phyloP scores from a whole-genome alignment of 2,329 filamentous ascomycete genomes.

The Colletotrichum chrysophilum region DNA sequence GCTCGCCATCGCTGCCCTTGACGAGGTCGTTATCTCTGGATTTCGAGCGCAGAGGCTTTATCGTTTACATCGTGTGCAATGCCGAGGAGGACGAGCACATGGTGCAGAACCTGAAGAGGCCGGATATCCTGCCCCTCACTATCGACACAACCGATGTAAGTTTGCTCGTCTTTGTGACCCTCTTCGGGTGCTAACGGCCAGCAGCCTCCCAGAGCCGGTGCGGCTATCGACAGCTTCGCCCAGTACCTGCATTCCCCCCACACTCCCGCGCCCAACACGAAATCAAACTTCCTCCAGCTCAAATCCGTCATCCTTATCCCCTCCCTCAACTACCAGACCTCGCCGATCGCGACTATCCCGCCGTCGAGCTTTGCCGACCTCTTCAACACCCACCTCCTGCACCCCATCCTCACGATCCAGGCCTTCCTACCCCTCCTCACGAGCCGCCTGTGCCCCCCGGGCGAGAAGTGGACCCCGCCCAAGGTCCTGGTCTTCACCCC shows the following conservation, averaged over 20 bases:
- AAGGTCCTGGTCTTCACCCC: constrained; percentile 81
- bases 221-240: constrained; percentile 74
- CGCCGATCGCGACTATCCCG: constrained; percentile 84
- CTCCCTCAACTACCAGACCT: constrained; percentile 78
- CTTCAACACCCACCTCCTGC: constrained; percentile 89
- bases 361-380: constrained; percentile 86
- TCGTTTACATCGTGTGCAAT: constrained; percentile 89
- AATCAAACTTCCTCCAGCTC: constrained; percentile 76
- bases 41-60: constrained; percentile 88
- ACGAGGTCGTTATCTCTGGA: constrained; percentile 85
- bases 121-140: constrained; percentile 81
- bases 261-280: constrained; percentile 76
- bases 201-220: constrained; percentile 71
- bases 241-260: constrained; percentile 76
- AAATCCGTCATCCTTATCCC: constrained; percentile 85
- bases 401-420: constrained; percentile 87
- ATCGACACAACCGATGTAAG: constrained; percentile 83
- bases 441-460: constrained; percentile 59
- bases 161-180: constrained; percentile 20
- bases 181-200: background rate
- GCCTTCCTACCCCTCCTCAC: constrained; percentile 84
- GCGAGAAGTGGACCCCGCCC: constrained; percentile 58
- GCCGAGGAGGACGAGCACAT: constrained; percentile 84
- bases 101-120: constrained; percentile 76
- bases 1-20: constrained; percentile 84